A percentile compares a stretch with the other conserved stretches of the same genome.
Conservation (phyloP, 2,329 filamentous ascomycete genomes). For the Karstenula rhodostoma region DNA sequence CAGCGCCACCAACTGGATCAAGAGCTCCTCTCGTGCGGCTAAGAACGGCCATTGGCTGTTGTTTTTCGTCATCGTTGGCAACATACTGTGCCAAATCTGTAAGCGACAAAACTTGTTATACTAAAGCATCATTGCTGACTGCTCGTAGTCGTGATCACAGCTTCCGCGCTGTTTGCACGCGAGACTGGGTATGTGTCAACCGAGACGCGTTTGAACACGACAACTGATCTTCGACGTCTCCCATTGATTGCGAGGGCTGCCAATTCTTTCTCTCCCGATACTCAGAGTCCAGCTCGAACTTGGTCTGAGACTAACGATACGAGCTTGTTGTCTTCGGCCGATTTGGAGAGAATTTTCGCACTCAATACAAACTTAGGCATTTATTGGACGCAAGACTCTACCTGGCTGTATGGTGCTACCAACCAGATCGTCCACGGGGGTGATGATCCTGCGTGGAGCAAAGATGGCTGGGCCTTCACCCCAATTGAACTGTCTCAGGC, state of each 20-base stretch:
- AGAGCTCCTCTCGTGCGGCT: constrained; percentile 1
- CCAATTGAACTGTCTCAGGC: constrained; percentile 18
- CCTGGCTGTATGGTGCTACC: constrained; percentile 30
- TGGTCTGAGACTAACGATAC: not conserved
- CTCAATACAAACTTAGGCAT: not conserved
- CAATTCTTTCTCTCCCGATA: constrained; percentile 3
- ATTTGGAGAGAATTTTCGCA: not conserved
- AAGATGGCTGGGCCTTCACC: constrained; percentile 33
- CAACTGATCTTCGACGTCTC: constrained; percentile 16
- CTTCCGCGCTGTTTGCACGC: constrained; percentile 20
- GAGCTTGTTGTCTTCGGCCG: not conserved
- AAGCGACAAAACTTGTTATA: constrained; percentile 1
- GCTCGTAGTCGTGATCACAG: constrained; percentile 19
- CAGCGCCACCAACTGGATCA: not conserved
- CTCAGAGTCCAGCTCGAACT: not conserved
- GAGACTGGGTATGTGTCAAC: constrained; percentile 3
- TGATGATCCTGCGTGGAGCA: constrained; percentile 29
- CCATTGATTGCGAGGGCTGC: constrained; percentile 18
- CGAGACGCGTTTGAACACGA: constrained; percentile 4
- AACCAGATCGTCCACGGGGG: constrained; percentile 25
- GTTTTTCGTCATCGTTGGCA: constrained; percentile 19
- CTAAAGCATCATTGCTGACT: not conserved
- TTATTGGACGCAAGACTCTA: constrained; percentile 7
- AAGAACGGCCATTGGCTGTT: constrained; percentile 24
- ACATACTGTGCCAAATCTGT: constrained; percentile 18